Percentiles rank a stretch among this genome's conserved stretches.
Conservation (phyloP, 139 green algal genomes). For the Pleodorina starrii region DNA sequence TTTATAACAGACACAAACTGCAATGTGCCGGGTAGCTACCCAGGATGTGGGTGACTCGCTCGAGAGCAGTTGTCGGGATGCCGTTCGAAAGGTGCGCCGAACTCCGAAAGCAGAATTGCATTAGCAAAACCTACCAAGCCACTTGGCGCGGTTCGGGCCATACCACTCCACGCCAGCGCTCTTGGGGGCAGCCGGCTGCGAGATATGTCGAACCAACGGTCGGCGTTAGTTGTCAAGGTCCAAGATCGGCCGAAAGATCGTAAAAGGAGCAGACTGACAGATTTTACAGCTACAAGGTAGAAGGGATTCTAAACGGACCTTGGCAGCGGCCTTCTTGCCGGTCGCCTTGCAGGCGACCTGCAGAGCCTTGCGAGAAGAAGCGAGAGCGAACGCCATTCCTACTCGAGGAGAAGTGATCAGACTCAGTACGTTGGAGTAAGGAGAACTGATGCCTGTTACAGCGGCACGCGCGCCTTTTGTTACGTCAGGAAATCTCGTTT, state of each 20-base stretch:
- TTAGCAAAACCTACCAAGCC: constrained; percentile 65
- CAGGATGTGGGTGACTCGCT: too few relatives aligned
- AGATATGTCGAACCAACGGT: not conserved
- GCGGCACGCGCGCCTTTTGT: not conserved
- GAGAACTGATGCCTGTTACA: not conserved
- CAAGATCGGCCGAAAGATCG: too few relatives aligned
- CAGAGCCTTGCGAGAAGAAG: constrained; percentile 30
- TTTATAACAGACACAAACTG: too few relatives aligned
- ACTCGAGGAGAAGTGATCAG: not conserved
- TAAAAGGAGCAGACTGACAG: not conserved
- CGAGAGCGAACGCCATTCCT: constrained; percentile 44
- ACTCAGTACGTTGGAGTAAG: not conserved
- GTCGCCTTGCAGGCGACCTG: constrained; percentile 36
- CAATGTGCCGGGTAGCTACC: too few relatives aligned
- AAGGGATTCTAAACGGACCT: not conserved
- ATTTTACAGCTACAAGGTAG: not conserved
- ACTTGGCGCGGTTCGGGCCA: constrained; percentile 78
- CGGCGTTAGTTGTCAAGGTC: too few relatives aligned
- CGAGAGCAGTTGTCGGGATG: too few relatives aligned
- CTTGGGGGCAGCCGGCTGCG: constrained; percentile 6
- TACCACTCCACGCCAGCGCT: constrained; percentile 71
- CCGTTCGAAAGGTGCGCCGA: too few relatives aligned
- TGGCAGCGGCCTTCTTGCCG: constrained; percentile 39
- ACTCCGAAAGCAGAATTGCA: too few relatives aligned
- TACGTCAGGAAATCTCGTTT: not conserved